Percentiles rank a stretch among this genome's conserved stretches.
phyloP scores from a whole-genome alignment of 1,284 basidiomycete genomes.

The Grifola frondosa region DNA sequence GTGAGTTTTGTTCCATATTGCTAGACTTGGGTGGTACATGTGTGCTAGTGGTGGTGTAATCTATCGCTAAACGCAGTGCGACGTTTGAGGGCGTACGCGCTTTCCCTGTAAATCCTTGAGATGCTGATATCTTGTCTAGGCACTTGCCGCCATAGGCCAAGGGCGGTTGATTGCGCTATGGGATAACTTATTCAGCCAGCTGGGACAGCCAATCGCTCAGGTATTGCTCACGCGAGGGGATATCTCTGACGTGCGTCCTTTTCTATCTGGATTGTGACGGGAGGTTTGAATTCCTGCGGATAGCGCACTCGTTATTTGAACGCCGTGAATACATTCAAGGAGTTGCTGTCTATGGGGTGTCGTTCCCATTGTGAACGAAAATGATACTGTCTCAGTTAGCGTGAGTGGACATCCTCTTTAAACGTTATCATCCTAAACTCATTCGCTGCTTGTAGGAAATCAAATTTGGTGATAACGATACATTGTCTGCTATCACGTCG shows the following conservation, averaged over 20 bases:
- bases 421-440: background rate
- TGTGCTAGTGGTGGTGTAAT: background rate
- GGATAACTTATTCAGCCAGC: conserved; percentile 93
- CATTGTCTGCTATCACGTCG: conserved; percentile 93
- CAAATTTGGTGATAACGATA: conserved; percentile 99
- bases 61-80: background rate
- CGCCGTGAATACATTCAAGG: conserved; percentile 90
- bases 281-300: conserved; percentile 2
- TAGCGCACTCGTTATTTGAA: conserved; percentile 92
- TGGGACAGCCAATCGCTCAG: conserved; percentile 95
- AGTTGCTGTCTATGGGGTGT: conserved; percentile 88
- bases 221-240: conserved; percentile 93
- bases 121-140: conserved; percentile 39
- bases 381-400: conserved; percentile 93
- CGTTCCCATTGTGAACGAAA: conserved; percentile 94
- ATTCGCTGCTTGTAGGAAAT: conserved; percentile 70
- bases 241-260: conserved; percentile 86
- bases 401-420: conserved; percentile 46
- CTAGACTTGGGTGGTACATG: background rate
- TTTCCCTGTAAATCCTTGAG: background rate
- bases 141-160: conserved; percentile 95
- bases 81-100: background rate
- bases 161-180: conserved; percentile 93
- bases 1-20: conserved; percentile 36
- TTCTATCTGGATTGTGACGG: conserved; percentile 1